Conservation (phyloP, 208 protist genomes). For the Crithidia thermophila region DNA sequence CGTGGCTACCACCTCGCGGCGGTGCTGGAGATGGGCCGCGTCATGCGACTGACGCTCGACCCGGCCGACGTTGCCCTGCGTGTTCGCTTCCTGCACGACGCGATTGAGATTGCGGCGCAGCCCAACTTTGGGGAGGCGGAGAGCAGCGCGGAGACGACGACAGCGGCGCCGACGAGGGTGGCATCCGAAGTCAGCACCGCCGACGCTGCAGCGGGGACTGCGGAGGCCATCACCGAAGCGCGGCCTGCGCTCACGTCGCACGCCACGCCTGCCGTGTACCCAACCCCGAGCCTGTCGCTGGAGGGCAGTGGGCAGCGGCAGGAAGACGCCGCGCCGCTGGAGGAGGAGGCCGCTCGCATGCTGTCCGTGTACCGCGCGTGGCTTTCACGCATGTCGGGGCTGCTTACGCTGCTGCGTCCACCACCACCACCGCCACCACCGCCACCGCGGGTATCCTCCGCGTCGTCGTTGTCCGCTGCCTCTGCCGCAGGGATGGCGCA, state of each 20-base stretch:
- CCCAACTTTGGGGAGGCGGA: too few relatives aligned
- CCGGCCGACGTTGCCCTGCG: constrained; percentile 40
- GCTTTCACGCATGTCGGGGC: constrained; percentile 12
- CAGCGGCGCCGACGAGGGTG: neutral
- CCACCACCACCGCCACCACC: too few relatives aligned
- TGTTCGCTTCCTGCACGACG: constrained; percentile 40
- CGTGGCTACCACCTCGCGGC: constrained; percentile 37
- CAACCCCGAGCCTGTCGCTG: too few relatives aligned
- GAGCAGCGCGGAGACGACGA: neutral
- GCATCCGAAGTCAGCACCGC: neutral
- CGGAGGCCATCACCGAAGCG: neutral
- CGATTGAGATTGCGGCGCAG: constrained; percentile 4
- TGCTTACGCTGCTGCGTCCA: constrained; percentile 24
- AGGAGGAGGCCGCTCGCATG: too few relatives aligned
- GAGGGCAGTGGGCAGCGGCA: neutral
- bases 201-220: neutral
- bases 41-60: constrained; percentile 37
- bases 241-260: neutral
- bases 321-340: neutral
- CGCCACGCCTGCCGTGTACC: neutral
- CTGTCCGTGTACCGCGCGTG: constrained; percentile 5
- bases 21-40: constrained; percentile 33
- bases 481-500: neutral
- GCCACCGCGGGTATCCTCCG: too few relatives aligned
- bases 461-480: neutral